Percentiles rank a stretch among this genome's conserved stretches.
phyloP scores from a whole-genome alignment of 164 flowering plant genomes.

The Tetrastigma voinierianum region DNA sequence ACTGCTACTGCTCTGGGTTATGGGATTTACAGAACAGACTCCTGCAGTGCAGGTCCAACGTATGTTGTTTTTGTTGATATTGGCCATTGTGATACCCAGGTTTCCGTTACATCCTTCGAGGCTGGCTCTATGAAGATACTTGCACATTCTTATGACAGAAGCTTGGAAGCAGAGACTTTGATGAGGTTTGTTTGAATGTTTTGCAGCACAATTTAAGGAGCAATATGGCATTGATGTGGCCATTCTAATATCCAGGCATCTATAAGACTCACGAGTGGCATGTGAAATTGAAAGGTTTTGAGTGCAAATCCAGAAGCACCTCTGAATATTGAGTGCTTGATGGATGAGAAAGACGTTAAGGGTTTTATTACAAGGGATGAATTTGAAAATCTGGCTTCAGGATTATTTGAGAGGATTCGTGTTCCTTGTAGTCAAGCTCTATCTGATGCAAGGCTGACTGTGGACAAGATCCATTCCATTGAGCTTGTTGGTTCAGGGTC shows the following conservation, averaged over 20 bases:
- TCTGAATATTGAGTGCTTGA: constrained; percentile 78
- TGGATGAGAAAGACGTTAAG: constrained; percentile 95
- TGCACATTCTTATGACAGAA: constrained; percentile 79
- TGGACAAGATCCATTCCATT: constrained; percentile 67
- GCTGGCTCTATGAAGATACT: constrained; percentile 64
- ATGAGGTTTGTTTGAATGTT: constrained; percentile 75
- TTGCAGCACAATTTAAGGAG: constrained; percentile 72
- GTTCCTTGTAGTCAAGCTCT: constrained; percentile 76
- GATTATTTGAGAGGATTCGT: constrained; percentile 64
- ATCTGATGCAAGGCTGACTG: constrained; percentile 55
- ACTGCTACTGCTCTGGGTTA: constrained; percentile 90
- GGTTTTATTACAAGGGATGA: constrained; percentile 88
- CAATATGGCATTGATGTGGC: constrained; percentile 78
- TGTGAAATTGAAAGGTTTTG: constrained; percentile 91
- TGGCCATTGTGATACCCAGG: constrained; percentile 95
- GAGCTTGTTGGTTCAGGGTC: constrained; percentile 99
- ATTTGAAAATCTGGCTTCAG: constrained; percentile 69
- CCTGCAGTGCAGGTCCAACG: constrained; percentile 39
- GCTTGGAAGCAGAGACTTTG: constrained; percentile 88
- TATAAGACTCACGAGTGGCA: constrained; percentile 69
- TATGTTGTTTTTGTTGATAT: constrained; percentile 83
- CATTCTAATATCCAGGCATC: constrained; percentile 61
- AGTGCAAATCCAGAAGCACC: constrained; percentile 94
- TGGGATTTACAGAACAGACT: constrained; percentile 88
- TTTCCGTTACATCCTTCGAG: constrained; percentile 67